Conservation (phyloP, 208 protist genomes). For the Leishmania turanica region DNA sequence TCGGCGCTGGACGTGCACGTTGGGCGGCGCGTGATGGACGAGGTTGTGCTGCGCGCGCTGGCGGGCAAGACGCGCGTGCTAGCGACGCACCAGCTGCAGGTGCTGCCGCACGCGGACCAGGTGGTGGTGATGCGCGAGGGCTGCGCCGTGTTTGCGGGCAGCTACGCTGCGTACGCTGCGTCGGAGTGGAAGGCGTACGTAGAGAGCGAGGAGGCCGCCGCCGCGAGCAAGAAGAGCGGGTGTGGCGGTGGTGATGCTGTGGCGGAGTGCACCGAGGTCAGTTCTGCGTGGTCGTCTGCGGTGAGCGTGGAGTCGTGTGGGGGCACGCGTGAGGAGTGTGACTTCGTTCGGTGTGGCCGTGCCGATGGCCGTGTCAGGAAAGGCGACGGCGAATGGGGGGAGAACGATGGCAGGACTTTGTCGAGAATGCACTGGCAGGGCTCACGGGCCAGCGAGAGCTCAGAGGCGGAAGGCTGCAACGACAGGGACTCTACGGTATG, state of each 20-base stretch:
- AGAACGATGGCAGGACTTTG: background rate
- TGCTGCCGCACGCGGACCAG: slow-evolving; percentile 67
- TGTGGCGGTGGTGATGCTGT: background rate
- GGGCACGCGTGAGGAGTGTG: background rate
- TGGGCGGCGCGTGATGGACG: slow-evolving; percentile 55
- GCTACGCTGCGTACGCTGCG: slow-evolving; percentile 37
- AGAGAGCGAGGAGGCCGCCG: slow-evolving; percentile 12
- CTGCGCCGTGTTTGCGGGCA: slow-evolving; percentile 48
- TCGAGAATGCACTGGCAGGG: background rate
- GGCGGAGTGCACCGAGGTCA: slow-evolving; percentile 2
- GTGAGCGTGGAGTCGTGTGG: background rate
- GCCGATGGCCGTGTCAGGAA: background rate
- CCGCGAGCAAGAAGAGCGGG: background rate
- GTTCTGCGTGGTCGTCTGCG: background rate
- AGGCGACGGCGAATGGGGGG: background rate
- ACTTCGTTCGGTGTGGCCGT: background rate
- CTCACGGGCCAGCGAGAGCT: background rate
- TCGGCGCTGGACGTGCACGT: slow-evolving; percentile 93
- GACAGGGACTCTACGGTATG: background rate
- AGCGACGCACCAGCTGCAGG: slow-evolving; percentile 95
- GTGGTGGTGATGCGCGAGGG: slow-evolving; percentile 84
- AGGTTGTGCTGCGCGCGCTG: slow-evolving; percentile 58
- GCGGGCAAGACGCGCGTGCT: slow-evolving; percentile 86
- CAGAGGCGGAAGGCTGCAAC: background rate
- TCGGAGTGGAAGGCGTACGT: slow-evolving; percentile 22